Evolutionary conservation across 805 yeast species (phyloP), one percentile per base, ranked within the genome.

Genomic region (Saturnispora kantuleensis): DNA sequence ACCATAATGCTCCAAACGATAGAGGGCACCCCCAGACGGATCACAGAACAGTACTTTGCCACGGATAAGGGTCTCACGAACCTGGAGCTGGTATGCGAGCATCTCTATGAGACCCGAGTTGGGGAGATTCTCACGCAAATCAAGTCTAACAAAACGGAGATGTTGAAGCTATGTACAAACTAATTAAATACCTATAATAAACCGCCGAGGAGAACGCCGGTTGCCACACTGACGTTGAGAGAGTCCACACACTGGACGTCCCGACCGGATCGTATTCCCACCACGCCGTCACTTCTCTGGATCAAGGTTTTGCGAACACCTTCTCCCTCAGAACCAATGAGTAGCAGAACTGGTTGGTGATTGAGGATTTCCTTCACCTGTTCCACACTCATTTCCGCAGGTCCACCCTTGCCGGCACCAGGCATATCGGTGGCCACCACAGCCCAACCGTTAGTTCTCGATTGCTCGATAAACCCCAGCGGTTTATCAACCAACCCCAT

Each of bases 161-260:
- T 29, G 18, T 30, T 15, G 16, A 32, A 30, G 15, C 17, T 13
- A 28, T 3, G 29, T 30, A 35, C 10, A 21, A 6, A 31, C n/a
- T 13, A 10, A 38, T 32, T 30, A 38, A 11, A 39, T 21, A 21
- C 26, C 26, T 21, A 35, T 26, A 43, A 32, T 13, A 43, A 10
- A 12, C 35, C 35, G 32, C 46, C 46, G 4, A 43, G 64, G 40
- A 88, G 57, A 28, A 88, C 56, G 1, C 89, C 93, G 1, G 89
- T 74, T 1, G 97, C 96, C 8, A 88, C 96, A 57, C 93, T 84
- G 30, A 86, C 97, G 57, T 88, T 88, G 56, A 88, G 66, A 29
- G 95, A 84, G 57, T 87, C 96, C 33, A 88, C 79, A 34, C 64
- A 56, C 3, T 48, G 53, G 10, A 57, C 37, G 2, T 42, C 50